phyloP scores from a whole-genome alignment of 169 alveolate genomes.

The Amoebophrya sp. region DNA sequence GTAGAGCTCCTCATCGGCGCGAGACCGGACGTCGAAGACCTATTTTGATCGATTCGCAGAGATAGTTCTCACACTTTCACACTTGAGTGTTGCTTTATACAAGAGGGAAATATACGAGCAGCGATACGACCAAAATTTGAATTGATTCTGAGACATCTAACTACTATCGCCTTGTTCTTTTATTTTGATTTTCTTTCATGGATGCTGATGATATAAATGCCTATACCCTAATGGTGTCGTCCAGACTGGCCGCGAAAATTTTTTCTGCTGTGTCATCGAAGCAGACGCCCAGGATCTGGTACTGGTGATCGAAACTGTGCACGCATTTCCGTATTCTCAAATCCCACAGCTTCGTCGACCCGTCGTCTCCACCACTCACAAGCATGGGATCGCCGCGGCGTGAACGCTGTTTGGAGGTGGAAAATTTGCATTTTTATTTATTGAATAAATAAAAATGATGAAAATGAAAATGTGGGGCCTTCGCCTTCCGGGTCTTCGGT shows the following conservation, averaged over 20 bases:
- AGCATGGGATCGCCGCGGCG: conserved; percentile 53
- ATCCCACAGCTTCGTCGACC: conserved; percentile 71
- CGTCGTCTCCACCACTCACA: conserved; percentile 68
- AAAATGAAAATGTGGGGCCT: neutral
- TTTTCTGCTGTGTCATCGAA: conserved; percentile 60
- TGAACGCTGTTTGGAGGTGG: conserved; percentile 38
- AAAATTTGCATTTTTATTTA: neutral
- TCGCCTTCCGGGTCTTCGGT: no score
- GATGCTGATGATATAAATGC: no score
- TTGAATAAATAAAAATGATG: neutral
- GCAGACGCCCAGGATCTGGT: conserved; percentile 63
- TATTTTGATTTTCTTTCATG: no score
- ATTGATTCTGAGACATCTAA: no score
- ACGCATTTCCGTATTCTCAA: conserved; percentile 54
- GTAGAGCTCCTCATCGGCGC: conserved; percentile 44
- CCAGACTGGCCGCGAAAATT: conserved; percentile 63
- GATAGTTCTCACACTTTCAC: no score
- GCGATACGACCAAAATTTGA: no score
- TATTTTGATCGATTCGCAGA: no score
- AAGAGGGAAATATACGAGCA: no score
- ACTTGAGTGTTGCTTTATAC: no score
- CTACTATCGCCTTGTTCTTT: no score
- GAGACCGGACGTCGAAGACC: conserved; percentile 56
- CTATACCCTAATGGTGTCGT: conserved; percentile 60
- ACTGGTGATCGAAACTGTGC: conserved; percentile 57